Conservation (phyloP, 345 rosid genomes). For the Kandelia obovata region DNA sequence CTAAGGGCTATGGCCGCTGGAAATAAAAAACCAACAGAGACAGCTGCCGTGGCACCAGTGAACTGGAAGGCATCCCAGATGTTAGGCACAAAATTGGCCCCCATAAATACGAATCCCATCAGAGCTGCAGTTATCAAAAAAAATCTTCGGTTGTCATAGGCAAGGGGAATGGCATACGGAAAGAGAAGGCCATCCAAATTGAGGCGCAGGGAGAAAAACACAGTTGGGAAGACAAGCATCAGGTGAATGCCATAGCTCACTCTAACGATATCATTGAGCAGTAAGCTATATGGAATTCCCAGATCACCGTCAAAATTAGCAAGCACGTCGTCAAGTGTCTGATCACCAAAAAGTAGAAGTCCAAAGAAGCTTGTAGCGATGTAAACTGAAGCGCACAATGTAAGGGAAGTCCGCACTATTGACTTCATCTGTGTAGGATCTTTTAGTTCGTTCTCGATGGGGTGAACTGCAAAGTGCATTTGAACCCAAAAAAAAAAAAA, state of each 20-base stretch:
- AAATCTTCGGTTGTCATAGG: constrained; percentile 49
- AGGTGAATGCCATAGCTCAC: constrained; percentile 65
- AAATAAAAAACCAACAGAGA: constrained; percentile 57
- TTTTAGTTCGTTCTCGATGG: constrained; percentile 59
- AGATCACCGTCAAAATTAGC: constrained; percentile 72
- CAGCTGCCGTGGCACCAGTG: constrained; percentile 62
- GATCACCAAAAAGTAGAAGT: constrained; percentile 60
- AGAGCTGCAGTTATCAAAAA: constrained; percentile 41
- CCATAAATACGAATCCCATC: constrained; percentile 49
- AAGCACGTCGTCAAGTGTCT: constrained; percentile 56
- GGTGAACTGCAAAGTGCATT: constrained; percentile 49
- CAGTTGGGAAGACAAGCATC: constrained; percentile 70
- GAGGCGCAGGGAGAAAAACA: constrained; percentile 66
- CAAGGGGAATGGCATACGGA: constrained; percentile 50
- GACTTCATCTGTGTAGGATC: constrained; percentile 57
- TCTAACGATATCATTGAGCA: constrained; percentile 55
- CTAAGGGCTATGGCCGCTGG: constrained; percentile 57
- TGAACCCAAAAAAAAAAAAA: not conserved
- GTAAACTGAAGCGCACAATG: constrained; percentile 51
- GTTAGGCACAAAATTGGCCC: constrained; percentile 59
- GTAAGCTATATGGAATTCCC: constrained; percentile 54
- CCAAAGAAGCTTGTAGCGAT: constrained; percentile 69
- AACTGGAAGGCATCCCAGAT: constrained; percentile 76
- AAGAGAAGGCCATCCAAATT: constrained; percentile 61
- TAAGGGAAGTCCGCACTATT: constrained; percentile 50